These are phyloP conservation scores for Candida silvicultrix DNA, from an alignment of 805 yeast genomes.

Conservation along the genomic window DNA sequence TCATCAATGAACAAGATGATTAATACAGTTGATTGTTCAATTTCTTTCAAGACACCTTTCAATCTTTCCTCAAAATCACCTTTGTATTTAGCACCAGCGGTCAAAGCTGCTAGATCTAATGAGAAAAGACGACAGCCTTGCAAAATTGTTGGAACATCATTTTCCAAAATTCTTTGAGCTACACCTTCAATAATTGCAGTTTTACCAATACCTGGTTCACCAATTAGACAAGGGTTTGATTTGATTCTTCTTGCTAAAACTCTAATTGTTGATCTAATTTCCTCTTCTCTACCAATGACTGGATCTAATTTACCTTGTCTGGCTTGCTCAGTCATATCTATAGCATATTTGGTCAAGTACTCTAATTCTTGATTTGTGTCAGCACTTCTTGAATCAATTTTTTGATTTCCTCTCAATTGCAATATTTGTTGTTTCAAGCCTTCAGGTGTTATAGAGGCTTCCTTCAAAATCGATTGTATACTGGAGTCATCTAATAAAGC, in stretches of 20 bases:
- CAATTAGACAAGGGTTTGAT: slow-evolving; percentile 93
- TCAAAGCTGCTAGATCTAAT: slow-evolving; percentile 90
- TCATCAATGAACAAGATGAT: slow-evolving; percentile 93
- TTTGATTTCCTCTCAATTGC: slow-evolving; percentile 80
- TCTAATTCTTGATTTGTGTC: slow-evolving; percentile 84
- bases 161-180: slow-evolving; percentile 93
- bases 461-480: slow-evolving; percentile 66
- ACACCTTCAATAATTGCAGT: slow-evolving; percentile 98
- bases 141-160: slow-evolving; percentile 88
- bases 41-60: slow-evolving; percentile 92
- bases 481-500: slow-evolving; percentile 79
- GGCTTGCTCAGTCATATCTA: slow-evolving; percentile 90
- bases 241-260: slow-evolving; percentile 96
- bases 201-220: slow-evolving; percentile 99
- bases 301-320: slow-evolving; percentile 94
- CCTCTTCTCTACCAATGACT: slow-evolving; percentile 98
- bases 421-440: slow-evolving; percentile 72
- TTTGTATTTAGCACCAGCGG: slow-evolving; percentile 98
- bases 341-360: slow-evolving; percentile 83
- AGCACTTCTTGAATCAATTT: slow-evolving; percentile 90
- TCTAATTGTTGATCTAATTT: slow-evolving; percentile 89
- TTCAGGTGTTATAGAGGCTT: slow-evolving; percentile 59
- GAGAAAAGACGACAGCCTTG: slow-evolving; percentile 79
- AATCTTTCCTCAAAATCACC: slow-evolving; percentile 98
- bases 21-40: slow-evolving; percentile 80